These are phyloP conservation scores for Ensete glaucum DNA, from an alignment of 176 grass and related monocot species.

Conservation along the genomic window DNA sequence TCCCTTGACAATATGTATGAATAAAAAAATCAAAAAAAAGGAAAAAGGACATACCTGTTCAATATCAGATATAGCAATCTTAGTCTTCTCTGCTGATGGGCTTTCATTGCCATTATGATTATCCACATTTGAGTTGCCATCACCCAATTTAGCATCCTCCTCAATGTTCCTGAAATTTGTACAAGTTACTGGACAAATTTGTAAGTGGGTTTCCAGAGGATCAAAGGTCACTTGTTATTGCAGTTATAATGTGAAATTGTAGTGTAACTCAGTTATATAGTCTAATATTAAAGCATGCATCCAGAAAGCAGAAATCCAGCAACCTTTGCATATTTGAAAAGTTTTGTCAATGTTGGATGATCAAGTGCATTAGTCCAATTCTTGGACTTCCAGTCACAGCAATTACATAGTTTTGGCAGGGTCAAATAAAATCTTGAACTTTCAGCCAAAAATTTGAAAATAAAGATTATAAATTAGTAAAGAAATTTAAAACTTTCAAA, in stretches of 20 bases:
- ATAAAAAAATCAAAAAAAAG: not conserved
- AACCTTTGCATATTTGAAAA: too few species aligned
- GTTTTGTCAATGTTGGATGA: too few species aligned
- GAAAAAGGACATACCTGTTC: slow-evolving; percentile 36
- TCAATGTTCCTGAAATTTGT: slow-evolving; percentile 57
- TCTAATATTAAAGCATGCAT: not conserved
- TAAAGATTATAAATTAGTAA: too few species aligned
- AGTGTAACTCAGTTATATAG: too few species aligned
- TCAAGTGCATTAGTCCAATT: too few species aligned
- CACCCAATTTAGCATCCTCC: slow-evolving; percentile 22
- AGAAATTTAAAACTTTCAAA: too few species aligned
- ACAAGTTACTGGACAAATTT: not conserved
- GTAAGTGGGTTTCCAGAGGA: not conserved
- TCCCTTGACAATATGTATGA: not conserved
- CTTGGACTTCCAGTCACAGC: too few species aligned
- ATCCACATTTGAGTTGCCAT: slow-evolving; percentile 40
- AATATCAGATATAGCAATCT: slow-evolving; percentile 31
- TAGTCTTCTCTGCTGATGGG: slow-evolving; percentile 29
- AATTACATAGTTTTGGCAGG: too few species aligned
- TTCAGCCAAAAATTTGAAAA: too few species aligned
- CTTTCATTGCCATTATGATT: slow-evolving; percentile 34
- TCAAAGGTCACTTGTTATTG: not conserved
- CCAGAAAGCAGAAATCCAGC: too few species aligned
- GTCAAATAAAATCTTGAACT: too few species aligned
- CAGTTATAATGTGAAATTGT: not conserved